Evolutionary conservation across 2,329 filamentous ascomycete species (phyloP), one percentile per base, ranked within the genome.

Genomic region (Phyllachora maydis): DNA sequence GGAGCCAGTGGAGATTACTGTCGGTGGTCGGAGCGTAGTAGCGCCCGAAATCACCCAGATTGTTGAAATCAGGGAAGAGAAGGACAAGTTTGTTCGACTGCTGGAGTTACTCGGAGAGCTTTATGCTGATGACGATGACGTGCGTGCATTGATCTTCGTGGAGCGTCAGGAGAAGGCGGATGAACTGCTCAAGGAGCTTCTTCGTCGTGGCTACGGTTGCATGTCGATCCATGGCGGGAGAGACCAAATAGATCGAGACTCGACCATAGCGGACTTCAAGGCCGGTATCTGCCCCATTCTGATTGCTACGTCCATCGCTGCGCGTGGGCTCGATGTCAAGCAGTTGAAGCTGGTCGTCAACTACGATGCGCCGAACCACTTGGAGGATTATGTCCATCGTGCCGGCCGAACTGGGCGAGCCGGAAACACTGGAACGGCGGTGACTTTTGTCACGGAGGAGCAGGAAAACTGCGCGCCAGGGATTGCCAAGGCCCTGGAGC

Each of bases 321-420:
- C 88, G 23, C 77, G 88, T 46, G 88, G 88, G 30, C 57, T 98
- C 19, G 88, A 98, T 44, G 85, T 98, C 21, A 92, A 93, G 49
- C 81, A 91, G 43, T 59, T 98, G 16, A 93, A 90, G 46, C 62
- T 95, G 16, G 88, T 98, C 25, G 72, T 98, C 50, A 95, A 95
- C 49, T 93, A 81, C 42, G 83, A 93, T 41, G 78, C 75, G 1
- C 85, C 83, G 1, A 91, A 91, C 38, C 83, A 95, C 49, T 50
- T 92, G 30, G 88, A 98, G 49, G 88, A 95, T 41, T 95, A 95
- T 39, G 85, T 95, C 19, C 88, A 93, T 45, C 74, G 88, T 32
- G 81, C 78, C 26, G 88, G 88, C 22, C 78, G 88, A 37, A 95
- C 88, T 6, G 88, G 88, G 8, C 74, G 88, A 42, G 88, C 88